Evolutionary conservation across 441 rosid species (phyloP), one percentile per base, ranked within the genome.

Genomic region (Bruguiera hainesii): DNA sequence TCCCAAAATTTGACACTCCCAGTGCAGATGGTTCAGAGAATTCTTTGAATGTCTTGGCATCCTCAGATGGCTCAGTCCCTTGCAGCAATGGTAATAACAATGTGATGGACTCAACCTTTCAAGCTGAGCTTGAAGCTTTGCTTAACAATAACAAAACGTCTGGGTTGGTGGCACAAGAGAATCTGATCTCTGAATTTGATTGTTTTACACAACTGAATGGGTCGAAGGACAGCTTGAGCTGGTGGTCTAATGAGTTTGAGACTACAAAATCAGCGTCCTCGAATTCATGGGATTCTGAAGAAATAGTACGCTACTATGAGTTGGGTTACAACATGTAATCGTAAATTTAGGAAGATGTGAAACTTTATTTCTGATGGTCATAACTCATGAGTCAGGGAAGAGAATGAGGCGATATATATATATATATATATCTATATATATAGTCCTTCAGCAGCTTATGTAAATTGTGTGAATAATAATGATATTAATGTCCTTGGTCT

Each of bases 191-290:
- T 5, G 79, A 88, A 28, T 75, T 84, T 69, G 87, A 84, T 60
- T 78, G 84, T 73, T 77, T 86, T 66, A 84, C 78, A n/a, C 80
- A 80, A 19, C 69, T 79, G 66, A 79, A 80, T 68, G 77, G 72
- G 31, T 68, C 77, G 1, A 78, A 77, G 69, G 87, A 81, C 25
- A 73, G 74, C 79, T 65, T 85, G 30, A 30, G 76, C 61, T 87
- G 93, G 90, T 89, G 98, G 96, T 79, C 87, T 5, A 84, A 67
- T 76, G 96, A 80, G 50, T 70, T 85, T 33, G 94, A 84, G 79
- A 75, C 37, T 33, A 6, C 82, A 57, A 86, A 83, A 79, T 73
- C 85, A 55, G 75, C 79, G 42, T 78, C 93, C 59, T 75, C 93
- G 1, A 83, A 81, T 73, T 83, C 91, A 3, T 89, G 95, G 96